Base-by-base conservation (phyloP, 2,329 filamentous ascomycete genomes). In the Bipolaris gigantea region DNA sequence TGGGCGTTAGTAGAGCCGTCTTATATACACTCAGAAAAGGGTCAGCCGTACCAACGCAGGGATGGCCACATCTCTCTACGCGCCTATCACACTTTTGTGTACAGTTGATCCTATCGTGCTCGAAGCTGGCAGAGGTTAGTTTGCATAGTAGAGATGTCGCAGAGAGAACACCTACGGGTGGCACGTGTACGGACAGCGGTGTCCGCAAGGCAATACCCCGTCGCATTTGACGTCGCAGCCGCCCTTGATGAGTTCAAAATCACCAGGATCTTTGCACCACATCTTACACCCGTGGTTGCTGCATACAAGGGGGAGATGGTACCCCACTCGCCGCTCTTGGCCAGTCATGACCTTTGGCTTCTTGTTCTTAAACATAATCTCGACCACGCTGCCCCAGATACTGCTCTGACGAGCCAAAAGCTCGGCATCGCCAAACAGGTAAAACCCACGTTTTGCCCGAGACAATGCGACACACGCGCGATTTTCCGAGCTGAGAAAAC, bases 351-450 rank as follows among this genome's bases (percentile, higher is more conserved):
- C 58, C 16, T 70, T 71, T 4, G 65, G 56, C 38, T 79, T 77
- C 36, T 79, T 76, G 46, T 53, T 57, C 0, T 63, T 52, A 2
- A 67, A 65, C 65, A 88, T 80, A 1, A 80, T 76, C 2, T 74
- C 69, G 2, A 77, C 67, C 15, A 86, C 76, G 21, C 78, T 69
- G 38, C 70, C 75, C 84, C 84, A 88, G 4, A 83, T 76, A 1
- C 67, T 69, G 56, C 79, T 80, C 0, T 71, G 62, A 13, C 70
- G 67, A 1, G 79, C 80, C 0, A 83, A 62, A 6, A 84, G 83
- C 8, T 80, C 63, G 11, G 82, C 82, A 64, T 96, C 90, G 1
- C 92, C 92, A 67, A 96, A 96, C 35, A 96, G 80, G 72, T 92
- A 96, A 55, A 96, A 85, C 0, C 91, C 91, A 5, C 86, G 80